phyloP scores from a whole-genome alignment of 805 yeast species.

The Lachancea mirantina region DNA sequence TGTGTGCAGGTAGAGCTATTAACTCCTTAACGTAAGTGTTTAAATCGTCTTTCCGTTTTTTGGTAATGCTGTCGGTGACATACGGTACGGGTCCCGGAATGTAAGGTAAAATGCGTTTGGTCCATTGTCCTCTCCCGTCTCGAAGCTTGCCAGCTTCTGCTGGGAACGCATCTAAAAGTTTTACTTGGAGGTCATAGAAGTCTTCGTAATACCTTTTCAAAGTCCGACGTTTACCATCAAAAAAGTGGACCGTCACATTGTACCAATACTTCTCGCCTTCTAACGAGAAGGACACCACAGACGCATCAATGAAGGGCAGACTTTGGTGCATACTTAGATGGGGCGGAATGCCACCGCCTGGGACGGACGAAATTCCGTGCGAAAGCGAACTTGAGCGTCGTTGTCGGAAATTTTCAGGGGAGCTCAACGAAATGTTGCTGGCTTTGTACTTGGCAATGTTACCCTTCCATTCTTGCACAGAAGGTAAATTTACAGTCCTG shows the following conservation, averaged over 20 bases:
- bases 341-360: conserved; percentile 13
- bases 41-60: conserved; percentile 47
- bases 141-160: conserved; percentile 75
- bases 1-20: conserved; percentile 66
- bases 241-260: conserved; percentile 57
- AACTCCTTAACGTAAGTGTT: conserved; percentile 53
- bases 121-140: conserved; percentile 46
- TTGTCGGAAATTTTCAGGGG: conserved; percentile 33
- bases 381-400: conserved; percentile 12
- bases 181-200: conserved; percentile 88
- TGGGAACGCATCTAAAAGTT: conserved; percentile 75
- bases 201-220: conserved; percentile 90
- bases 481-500: conserved; percentile 64
- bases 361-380: conserved; percentile 7
- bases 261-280: conserved; percentile 90
- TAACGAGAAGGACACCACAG: conserved; percentile 71
- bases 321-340: conserved; percentile 9
- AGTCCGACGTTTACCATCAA: conserved; percentile 61
- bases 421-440: conserved; percentile 67
- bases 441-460: conserved; percentile 90
- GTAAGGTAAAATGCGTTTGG: conserved; percentile 76
- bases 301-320: conserved; percentile 37
- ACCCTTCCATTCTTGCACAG: conserved; percentile 93
- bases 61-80: conserved; percentile 69
- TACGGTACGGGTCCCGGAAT: conserved; percentile 94